These are phyloP conservation scores for Trypanosoma cruzi DNA, from an alignment of 208 protist species.

Conservation along the genomic window DNA sequence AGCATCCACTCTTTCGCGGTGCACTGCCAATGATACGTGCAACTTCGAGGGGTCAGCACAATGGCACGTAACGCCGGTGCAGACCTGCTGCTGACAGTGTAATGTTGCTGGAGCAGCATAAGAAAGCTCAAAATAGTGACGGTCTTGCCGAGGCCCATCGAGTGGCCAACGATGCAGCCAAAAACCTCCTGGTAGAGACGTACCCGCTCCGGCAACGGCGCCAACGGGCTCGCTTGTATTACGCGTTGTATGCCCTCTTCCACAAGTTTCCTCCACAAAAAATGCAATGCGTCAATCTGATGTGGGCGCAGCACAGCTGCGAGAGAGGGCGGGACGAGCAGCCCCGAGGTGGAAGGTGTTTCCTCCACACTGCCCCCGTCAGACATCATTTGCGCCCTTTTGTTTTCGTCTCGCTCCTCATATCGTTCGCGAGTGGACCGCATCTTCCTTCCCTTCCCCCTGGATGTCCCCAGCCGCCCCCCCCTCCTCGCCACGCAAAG, in stretches of 20 bases:
- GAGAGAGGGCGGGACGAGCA: constrained; percentile 41
- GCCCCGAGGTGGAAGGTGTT: constrained; percentile 17
- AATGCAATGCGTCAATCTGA: constrained; percentile 74
- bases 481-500: background rate
- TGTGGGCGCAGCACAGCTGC: constrained; percentile 51
- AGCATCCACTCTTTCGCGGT: constrained; percentile 62
- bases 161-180: constrained; percentile 84
- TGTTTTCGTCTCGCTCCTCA: background rate
- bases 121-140: constrained; percentile 76
- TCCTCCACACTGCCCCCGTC: constrained; percentile 1
- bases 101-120: constrained; percentile 63
- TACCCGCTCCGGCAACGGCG: constrained; percentile 49
- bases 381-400: background rate
- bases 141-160: constrained; percentile 91
- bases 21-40: constrained; percentile 68
- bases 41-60: constrained; percentile 77
- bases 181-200: constrained; percentile 58
- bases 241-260: constrained; percentile 59
- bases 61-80: constrained; percentile 59
- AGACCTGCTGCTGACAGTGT: background rate
- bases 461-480: background rate
- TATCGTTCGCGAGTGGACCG: background rate
- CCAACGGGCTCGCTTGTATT: constrained; percentile 31
- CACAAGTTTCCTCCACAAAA: constrained; percentile 74
- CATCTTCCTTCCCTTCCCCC: background rate